phyloP scores from a whole-genome alignment of 306 rosid genomes.

The Fragaria vesca region DNA sequence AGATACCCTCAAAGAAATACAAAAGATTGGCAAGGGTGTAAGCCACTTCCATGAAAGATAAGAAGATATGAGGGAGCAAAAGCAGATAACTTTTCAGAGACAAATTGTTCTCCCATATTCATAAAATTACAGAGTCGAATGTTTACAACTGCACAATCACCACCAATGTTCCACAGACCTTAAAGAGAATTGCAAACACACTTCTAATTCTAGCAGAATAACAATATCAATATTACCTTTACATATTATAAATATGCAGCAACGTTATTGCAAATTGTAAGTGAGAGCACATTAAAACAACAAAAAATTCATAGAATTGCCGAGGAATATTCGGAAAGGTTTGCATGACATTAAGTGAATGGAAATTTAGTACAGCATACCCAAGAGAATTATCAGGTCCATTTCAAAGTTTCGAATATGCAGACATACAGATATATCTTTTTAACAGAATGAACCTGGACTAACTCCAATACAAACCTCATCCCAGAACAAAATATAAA shows the following conservation, averaged over 20 bases:
- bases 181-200: neutral
- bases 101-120: neutral
- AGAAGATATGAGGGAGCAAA: neutral
- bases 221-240: neutral
- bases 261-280: neutral
- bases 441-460: constrained; percentile 13
- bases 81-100: neutral
- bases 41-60: constrained; percentile 4
- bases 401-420: constrained; percentile 17
- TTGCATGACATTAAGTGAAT: constrained; percentile 3
- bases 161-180: constrained; percentile 2
- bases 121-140: neutral
- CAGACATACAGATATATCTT: constrained; percentile 10
- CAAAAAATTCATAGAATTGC: neutral
- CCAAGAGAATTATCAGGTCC: constrained; percentile 19
- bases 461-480: constrained; percentile 7
- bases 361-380: constrained; percentile 10
- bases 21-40: constrained; percentile 1
- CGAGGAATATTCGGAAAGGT: neutral
- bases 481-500: constrained; percentile 8
- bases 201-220: neutral
- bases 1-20: constrained; percentile 10
- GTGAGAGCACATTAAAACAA: neutral
- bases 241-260: neutral
- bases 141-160: constrained; percentile 9